These are phyloP conservation scores for Paramyrothecium sp. DNA, from an alignment of 2,329 filamentous ascomycete genomes.

Conservation along the genomic window DNA sequence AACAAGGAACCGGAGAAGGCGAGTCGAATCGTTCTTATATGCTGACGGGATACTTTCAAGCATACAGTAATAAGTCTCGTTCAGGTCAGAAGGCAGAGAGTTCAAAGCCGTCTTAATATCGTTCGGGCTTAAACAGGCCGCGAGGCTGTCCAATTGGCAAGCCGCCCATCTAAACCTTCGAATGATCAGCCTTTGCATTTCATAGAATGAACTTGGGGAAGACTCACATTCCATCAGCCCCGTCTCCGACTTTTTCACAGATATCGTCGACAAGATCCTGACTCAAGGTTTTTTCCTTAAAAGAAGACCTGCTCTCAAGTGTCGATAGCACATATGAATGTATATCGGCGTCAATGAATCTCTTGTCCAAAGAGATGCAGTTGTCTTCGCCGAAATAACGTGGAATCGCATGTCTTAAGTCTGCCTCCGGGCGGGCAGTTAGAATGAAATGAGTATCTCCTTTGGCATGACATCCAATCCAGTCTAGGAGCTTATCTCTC, in stretches of 20 bases:
- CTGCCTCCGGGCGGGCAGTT: slow-evolving; percentile 16
- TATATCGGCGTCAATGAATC: slow-evolving; percentile 13
- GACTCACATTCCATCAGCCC: slow-evolving; percentile 27
- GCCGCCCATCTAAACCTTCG: slow-evolving; percentile 23
- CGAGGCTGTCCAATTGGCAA: slow-evolving; percentile 24
- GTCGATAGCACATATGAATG: slow-evolving; percentile 10
- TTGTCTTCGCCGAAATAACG: slow-evolving; percentile 8
- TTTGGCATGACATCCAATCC: slow-evolving; percentile 7
- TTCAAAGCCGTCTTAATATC: slow-evolving; percentile 11
- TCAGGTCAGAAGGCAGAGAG: slow-evolving; percentile 13
- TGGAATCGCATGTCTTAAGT: slow-evolving; percentile 10
- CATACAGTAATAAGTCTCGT: slow-evolving; percentile 20
- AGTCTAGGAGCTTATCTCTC: slow-evolving; percentile 13
- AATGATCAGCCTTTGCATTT: background rate
- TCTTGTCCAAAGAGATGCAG: slow-evolving; percentile 14
- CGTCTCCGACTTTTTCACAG: slow-evolving; percentile 8
- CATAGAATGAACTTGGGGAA: background rate
- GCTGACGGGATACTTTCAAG: slow-evolving; percentile 11
- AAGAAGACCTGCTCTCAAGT: slow-evolving; percentile 12
- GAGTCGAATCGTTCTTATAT: slow-evolving; percentile 9
- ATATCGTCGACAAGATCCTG: slow-evolving; percentile 8
- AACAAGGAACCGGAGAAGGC: slow-evolving; percentile 19
- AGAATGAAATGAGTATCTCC: slow-evolving; percentile 8
- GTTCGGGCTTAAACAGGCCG: slow-evolving; percentile 6
- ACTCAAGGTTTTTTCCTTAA: slow-evolving; percentile 11